Conservation (phyloP, 2,329 filamentous ascomycete species). For the Aspergillus unguis region DNA sequence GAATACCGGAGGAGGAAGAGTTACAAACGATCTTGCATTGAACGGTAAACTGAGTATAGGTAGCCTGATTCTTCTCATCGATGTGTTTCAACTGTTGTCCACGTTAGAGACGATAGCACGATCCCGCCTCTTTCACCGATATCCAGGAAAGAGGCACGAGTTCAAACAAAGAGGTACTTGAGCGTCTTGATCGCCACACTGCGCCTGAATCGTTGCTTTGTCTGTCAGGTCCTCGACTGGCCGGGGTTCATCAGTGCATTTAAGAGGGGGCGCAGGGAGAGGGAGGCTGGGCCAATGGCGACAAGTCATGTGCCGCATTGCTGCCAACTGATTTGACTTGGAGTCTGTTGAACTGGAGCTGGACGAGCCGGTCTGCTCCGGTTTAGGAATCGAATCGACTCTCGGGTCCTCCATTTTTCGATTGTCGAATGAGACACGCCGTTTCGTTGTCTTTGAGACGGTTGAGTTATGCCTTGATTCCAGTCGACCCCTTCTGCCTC, state of each 20-base stretch:
- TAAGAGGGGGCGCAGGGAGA: constrained; percentile 12
- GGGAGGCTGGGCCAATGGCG: constrained; percentile 33
- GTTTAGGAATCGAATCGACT: neutral
- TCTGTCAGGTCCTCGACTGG: neutral
- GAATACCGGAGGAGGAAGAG: constrained; percentile 10
- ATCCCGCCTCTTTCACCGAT: neutral
- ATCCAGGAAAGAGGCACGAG: neutral
- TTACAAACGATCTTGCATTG: constrained; percentile 18
- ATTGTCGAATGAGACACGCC: neutral
- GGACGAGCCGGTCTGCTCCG: constrained; percentile 10
- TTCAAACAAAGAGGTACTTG: neutral
- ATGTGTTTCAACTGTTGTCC: constrained; percentile 6
- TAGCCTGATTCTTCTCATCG: neutral
- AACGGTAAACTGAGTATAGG: constrained; percentile 3
- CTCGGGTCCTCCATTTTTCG: neutral
- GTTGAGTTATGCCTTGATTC: neutral
- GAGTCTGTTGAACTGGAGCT: neutral
- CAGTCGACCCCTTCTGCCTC: neutral
- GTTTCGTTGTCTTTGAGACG: neutral
- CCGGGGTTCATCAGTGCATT: constrained; percentile 2
- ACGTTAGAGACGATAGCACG: neutral
- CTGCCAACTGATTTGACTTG: neutral
- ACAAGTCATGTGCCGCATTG: constrained; percentile 13
- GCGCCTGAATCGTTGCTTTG: constrained; percentile 1
- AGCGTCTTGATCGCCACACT: neutral